Percentiles rank a stretch among this genome's conserved stretches.
phyloP scores from a whole-genome alignment of 176 grass and related monocot genomes.

The Canna indica region DNA sequence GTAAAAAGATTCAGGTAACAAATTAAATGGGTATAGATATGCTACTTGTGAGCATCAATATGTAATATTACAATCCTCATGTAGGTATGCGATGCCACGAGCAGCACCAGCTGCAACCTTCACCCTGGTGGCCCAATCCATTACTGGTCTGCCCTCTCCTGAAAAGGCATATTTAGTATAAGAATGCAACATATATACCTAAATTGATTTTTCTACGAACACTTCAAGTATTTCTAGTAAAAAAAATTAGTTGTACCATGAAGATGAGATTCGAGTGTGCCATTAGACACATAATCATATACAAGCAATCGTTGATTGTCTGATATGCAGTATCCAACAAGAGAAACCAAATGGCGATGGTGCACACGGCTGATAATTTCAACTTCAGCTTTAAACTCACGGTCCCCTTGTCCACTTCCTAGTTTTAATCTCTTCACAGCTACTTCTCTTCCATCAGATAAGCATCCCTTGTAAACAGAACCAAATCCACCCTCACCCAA shows the following conservation, averaged over 20 bases:
- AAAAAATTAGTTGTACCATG: slow-evolving; percentile 40
- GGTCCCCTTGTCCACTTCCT: slow-evolving; percentile 65
- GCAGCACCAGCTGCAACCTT: slow-evolving; percentile 79
- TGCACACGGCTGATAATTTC: slow-evolving; percentile 84
- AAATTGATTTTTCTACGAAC: neutral
- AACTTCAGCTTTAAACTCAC: slow-evolving; percentile 95
- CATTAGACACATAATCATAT: slow-evolving; percentile 75
- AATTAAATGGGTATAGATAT: slow-evolving; percentile 4
- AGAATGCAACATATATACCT: neutral
- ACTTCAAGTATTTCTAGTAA: neutral
- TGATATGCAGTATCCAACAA: slow-evolving; percentile 75
- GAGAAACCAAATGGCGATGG: slow-evolving; percentile 85
- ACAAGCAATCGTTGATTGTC: slow-evolving; percentile 67
- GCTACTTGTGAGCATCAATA: slow-evolving; percentile 2
- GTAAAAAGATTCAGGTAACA: neutral
- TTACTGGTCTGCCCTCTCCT: slow-evolving; percentile 45
- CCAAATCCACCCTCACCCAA: slow-evolving; percentile 89
- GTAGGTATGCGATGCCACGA: slow-evolving; percentile 81
- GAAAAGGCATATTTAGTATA: slow-evolving; percentile 5
- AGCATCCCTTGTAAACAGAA: slow-evolving; percentile 53
- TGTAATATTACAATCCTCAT: slow-evolving; percentile 78
- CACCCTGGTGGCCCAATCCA: slow-evolving; percentile 62
- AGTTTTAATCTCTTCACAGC: slow-evolving; percentile 71
- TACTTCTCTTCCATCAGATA: slow-evolving; percentile 59
- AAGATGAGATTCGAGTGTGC: slow-evolving; percentile 78